Evolutionary conservation across 2,329 filamentous ascomycete species (phyloP).

Genomic region (Catunica adiposa): DNA sequence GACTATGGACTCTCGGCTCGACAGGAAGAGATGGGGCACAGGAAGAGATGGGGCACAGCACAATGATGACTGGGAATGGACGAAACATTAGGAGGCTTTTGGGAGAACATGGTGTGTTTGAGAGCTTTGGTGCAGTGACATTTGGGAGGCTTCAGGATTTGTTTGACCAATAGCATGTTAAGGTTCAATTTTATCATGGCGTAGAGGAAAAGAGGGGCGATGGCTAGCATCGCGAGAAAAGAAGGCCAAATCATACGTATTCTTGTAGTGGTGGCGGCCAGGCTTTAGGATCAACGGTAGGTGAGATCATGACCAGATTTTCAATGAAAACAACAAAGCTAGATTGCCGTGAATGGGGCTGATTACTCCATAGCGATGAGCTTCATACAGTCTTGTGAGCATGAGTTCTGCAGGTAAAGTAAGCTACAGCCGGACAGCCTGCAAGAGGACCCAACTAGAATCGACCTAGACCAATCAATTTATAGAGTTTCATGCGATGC

Average conservation of each 20-base stretch:
- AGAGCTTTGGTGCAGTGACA: not conserved
- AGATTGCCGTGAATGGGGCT: too few relatives aligned
- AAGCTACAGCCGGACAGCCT: not conserved
- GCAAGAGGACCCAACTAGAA: too few relatives aligned
- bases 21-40: too few relatives aligned
- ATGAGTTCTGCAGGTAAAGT: slow-evolving; percentile 3
- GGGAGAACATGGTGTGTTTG: slow-evolving; percentile 7
- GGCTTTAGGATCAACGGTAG: not conserved
- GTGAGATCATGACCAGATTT: not conserved
- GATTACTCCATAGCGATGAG: too few relatives aligned
- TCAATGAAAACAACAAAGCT: too few relatives aligned
- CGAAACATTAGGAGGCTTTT: not conserved
- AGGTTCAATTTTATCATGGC: not conserved
- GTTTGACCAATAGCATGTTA: not conserved
- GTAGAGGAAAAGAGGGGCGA: not conserved
- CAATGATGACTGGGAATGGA: not conserved
- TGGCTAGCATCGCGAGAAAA: not conserved
- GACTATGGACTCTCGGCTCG: not conserved
- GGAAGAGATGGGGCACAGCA: too few relatives aligned
- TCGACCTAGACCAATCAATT: too few relatives aligned
- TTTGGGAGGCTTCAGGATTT: slow-evolving; percentile 1
- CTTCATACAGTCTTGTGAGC: not conserved
- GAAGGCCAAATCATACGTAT: too few relatives aligned
- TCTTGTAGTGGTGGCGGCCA: not conserved
- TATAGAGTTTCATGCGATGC: too few relatives aligned